Percentiles rank a stretch among this genome's conserved stretches.
Conservation (phyloP, 2,329 filamentous ascomycete genomes). For the Scedosporium aurantiacum region DNA sequence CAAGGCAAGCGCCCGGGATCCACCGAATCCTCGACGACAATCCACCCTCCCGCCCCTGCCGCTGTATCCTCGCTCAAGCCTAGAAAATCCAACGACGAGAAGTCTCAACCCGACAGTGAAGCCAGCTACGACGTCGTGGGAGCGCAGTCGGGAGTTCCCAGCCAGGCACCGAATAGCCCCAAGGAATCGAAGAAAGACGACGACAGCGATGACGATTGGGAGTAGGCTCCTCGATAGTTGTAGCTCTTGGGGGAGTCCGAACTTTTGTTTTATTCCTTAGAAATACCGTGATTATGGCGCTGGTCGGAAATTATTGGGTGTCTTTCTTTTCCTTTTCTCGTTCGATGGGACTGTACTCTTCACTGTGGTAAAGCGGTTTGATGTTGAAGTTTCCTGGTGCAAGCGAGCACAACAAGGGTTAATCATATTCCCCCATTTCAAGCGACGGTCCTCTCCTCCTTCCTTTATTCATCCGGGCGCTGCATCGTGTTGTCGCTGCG, state of each 20-base stretch:
- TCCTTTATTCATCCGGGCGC: background rate
- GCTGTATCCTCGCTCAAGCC: constrained; percentile 41
- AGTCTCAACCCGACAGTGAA: constrained; percentile 85
- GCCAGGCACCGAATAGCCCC: constrained; percentile 61
- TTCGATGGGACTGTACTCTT: constrained; percentile 5
- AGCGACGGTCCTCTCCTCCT: background rate
- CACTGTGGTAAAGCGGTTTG: background rate
- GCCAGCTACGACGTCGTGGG: constrained; percentile 92
- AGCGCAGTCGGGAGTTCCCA: constrained; percentile 62
- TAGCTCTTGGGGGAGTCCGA: constrained; percentile 7
- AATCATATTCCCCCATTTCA: background rate
- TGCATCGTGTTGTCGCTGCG: background rate
- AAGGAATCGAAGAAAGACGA: constrained; percentile 44
- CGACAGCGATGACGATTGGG: constrained; percentile 68
- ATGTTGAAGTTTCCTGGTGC: background rate
- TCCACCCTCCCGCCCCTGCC: constrained; percentile 34
- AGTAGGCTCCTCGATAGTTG: constrained; percentile 33
- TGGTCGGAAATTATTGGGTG: constrained; percentile 1
- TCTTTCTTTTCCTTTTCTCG: background rate
- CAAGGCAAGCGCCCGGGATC: constrained; percentile 33
- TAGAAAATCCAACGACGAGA: constrained; percentile 71
- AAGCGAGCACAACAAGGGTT: background rate
- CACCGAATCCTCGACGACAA: constrained; percentile 47
- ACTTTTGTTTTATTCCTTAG: constrained; percentile 8
- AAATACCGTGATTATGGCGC: constrained; percentile 1